Evolutionary conservation across 2,329 filamentous ascomycete species (phyloP), one percentile per base, ranked within the genome.

Genomic region (Aureobasidium namibiae): DNA sequence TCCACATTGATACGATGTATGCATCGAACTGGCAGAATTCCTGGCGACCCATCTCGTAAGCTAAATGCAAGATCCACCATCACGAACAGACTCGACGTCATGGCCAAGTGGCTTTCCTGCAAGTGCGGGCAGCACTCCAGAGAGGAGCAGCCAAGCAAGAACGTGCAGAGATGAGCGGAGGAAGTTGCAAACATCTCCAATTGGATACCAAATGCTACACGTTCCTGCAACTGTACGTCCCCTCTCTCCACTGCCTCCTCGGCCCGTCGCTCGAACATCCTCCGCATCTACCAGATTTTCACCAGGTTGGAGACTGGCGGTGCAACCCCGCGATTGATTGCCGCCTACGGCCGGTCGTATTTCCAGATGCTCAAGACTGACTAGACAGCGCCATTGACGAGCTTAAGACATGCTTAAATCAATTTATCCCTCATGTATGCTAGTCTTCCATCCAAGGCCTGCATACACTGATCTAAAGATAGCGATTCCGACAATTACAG

Each of bases 381-480:
- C 36, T 29, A 29, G 23, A 39, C 9, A 16, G 29, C 23, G 36
- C 29, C 24, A 26, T 44, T 29, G 26, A 56, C 34, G 49, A 53
- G 10, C 7, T 24, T 41, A 33, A 42, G 36, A 33, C 39, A 56
- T 56, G 52, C 52, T 45, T 56, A 29, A 45, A 11, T n/a, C 14
- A 10, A 23, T 26, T 10, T n/a, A 36, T 34, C 21, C 39, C 34
- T 11, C 21, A 6, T 14, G 24, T 42, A 26, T 39, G 48, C 6
- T 6, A 39, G 13, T 8, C n/a, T 42, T 21, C 6, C n/a, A 18
- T 38, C 38, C 42, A 33, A 41, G 13, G 6, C 33, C 7, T 54
- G 50, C 50, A 23, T 16, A 38, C 39, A 39, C 36, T 18, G 29
- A 16, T 45, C 52, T 56, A 56, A 56, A 56, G 52, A 56, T 56